Base-by-base conservation (phyloP, 345 rosid genomes). In the Syzygium jambos region DNA sequence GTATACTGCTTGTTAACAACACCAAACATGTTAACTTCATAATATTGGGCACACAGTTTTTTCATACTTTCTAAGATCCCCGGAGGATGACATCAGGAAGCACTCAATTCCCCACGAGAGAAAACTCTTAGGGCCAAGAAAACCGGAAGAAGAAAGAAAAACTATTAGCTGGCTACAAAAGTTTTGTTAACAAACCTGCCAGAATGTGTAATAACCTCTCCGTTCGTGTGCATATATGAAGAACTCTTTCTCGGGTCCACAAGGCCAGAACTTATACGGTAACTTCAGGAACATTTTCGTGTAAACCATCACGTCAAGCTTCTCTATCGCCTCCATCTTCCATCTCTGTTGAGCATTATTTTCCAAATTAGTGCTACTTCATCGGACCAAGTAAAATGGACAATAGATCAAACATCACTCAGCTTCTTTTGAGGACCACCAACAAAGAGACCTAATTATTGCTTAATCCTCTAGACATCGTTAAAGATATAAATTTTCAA, bases 151-250 rank as follows among this genome's bases (percentile, higher is more conserved):
- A 15, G 38, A 65, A 55, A 52, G 87, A 43, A 83, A 61, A 25
- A 85, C 46, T 17, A 54, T 68, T 84, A 87, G 86, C 87, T 85
- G 85, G 85, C 88, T 87, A 80, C 78, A 68, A 78, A 55, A 16
- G 84, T 46, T 21, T 38, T 13, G 63, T 85, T 85, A 41, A 78
- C 88, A 51, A 22, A 97, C 99, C 99, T 98, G 99, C 99, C 99
- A 98, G 90, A 98, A 98, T 17, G 99, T 98, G 93, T 93, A 98
- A 90, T 96, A 98, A 61, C 99, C 99, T 91, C 99, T 94, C 55
- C 95, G 94, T 90, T 96, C 99, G 90, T 96, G 99, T 61, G 99
- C 99, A 84, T 96, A 96, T 88, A 98, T 96, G 93, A 98, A 98
- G 87, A 98, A 98, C 93, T 98, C 99, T 85, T 94, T 96, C 59